These are phyloP conservation scores for Fraxinus sp. DNA, from an alignment of 305 asterid species.

Conservation along the genomic window DNA sequence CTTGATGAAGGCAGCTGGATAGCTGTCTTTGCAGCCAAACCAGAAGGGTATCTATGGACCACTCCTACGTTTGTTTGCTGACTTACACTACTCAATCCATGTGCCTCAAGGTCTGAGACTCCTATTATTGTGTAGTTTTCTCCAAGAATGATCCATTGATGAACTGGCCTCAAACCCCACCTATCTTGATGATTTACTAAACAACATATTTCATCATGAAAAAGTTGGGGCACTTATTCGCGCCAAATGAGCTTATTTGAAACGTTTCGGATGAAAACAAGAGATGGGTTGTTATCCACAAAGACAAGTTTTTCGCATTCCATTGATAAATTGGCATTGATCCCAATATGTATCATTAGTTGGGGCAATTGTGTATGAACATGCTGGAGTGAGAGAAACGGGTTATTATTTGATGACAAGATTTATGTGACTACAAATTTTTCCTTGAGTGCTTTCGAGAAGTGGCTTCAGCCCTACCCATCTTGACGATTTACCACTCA, in stretches of 20 bases:
- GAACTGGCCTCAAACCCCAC: constrained; percentile 69
- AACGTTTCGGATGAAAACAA: background rate
- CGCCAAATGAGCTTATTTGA: background rate
- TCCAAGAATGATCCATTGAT: constrained; percentile 28
- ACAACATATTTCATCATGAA: constrained; percentile 1
- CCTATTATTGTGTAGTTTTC: constrained; percentile 46
- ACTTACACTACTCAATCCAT: constrained; percentile 39
- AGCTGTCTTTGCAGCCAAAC: constrained; percentile 48
- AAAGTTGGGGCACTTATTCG: background rate
- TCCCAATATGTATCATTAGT: constrained; percentile 7
- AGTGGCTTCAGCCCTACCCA: background rate
- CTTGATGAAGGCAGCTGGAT: constrained; percentile 51
- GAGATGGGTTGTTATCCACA: background rate
- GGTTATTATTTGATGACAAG: background rate
- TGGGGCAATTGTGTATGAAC: background rate
- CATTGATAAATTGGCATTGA: background rate
- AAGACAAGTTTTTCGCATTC: background rate
- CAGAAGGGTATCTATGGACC: constrained; percentile 45
- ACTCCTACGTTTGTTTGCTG: constrained; percentile 33
- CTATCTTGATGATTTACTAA: background rate
- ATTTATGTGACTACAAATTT: background rate
- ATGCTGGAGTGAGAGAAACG: background rate
- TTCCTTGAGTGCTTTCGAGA: background rate
- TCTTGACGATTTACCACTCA: background rate
- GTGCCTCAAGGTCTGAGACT: constrained; percentile 32